Conservation (phyloP, 768 basidiomycete genomes). For the Rhizopogon vesiculosus region DNA sequence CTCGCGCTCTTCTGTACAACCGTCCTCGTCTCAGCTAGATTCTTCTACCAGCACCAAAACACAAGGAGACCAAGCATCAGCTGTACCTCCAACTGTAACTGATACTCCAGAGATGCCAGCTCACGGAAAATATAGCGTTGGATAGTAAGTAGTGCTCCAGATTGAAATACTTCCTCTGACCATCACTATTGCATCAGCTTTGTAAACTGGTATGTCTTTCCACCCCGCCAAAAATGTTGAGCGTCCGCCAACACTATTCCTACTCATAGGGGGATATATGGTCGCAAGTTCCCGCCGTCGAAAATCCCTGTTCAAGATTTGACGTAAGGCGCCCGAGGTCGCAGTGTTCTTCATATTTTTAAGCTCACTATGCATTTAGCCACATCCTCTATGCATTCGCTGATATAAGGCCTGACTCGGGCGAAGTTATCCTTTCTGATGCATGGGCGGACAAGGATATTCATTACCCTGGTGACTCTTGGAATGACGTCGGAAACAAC, state of each 20-base stretch:
- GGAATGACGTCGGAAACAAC: constrained; percentile 89
- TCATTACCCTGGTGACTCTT: constrained; percentile 91
- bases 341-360: background rate
- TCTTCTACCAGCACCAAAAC: constrained; percentile 10
- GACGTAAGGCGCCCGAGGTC: constrained; percentile 61
- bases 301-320: constrained; percentile 79
- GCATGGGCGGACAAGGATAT: constrained; percentile 96
- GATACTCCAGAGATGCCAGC: constrained; percentile 24
- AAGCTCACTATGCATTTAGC: constrained; percentile 30
- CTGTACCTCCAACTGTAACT: constrained; percentile 5
- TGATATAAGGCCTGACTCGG: constrained; percentile 76
- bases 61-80: constrained; percentile 8
- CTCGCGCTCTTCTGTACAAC: constrained; percentile 1
- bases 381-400: constrained; percentile 95
- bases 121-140: constrained; percentile 68
- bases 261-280: constrained; percentile 83
- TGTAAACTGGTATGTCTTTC: constrained; percentile 60
- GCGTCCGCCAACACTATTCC: background rate
- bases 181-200: constrained; percentile 40
- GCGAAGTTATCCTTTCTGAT: constrained; percentile 87
- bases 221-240: background rate
- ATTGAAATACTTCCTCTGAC: constrained; percentile 2
- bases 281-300: constrained; percentile 84
- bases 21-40: background rate
- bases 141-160: constrained; percentile 55